Percentiles rank a stretch among this genome's conserved stretches.
phyloP scores from a whole-genome alignment of 108 stramenopile genomes.

The Cyclotella cryptica region DNA sequence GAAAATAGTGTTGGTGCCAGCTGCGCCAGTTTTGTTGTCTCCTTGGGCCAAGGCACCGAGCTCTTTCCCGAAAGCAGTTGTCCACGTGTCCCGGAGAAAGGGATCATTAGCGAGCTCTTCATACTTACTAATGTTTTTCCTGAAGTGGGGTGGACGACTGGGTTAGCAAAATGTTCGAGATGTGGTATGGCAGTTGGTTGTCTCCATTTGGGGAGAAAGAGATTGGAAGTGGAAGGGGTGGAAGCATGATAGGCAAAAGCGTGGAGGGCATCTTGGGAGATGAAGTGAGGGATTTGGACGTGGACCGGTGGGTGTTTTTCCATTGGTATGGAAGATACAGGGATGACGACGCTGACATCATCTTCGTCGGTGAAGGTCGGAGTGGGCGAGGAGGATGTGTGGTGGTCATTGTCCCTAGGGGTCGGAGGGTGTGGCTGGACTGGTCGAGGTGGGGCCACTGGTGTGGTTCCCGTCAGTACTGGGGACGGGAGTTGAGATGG shows the following conservation, averaged over 20 bases:
- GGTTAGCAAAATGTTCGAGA: constrained; percentile 6
- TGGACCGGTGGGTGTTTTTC: too few relatives aligned
- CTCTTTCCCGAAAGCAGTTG: too few relatives aligned
- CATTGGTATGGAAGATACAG: too few relatives aligned
- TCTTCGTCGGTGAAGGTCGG: too few relatives aligned
- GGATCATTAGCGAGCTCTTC: constrained; percentile 10
- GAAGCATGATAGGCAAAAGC: not conserved
- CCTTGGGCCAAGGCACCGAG: constrained; percentile 37
- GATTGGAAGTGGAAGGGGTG: not conserved
- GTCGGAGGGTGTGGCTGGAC: too few relatives aligned
- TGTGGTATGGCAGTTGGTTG: not conserved
- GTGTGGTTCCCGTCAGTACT: too few relatives aligned
- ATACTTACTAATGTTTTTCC: constrained; percentile 15
- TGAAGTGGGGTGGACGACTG: not conserved
- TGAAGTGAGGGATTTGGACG: too few relatives aligned
- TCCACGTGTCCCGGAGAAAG: not conserved
- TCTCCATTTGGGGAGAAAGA: not conserved
- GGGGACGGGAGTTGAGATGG: not conserved
- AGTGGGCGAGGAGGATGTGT: too few relatives aligned
- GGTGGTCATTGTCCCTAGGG: too few relatives aligned
- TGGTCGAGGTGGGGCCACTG: not conserved
- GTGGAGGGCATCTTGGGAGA: too few relatives aligned
- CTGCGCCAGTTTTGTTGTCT: not conserved
- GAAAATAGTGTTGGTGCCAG: constrained; percentile 21
- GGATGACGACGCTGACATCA: too few relatives aligned